These are phyloP conservation scores for Halteria grandinella DNA, from an alignment of 73 alveolate genomes.

Conservation along the genomic window DNA sequence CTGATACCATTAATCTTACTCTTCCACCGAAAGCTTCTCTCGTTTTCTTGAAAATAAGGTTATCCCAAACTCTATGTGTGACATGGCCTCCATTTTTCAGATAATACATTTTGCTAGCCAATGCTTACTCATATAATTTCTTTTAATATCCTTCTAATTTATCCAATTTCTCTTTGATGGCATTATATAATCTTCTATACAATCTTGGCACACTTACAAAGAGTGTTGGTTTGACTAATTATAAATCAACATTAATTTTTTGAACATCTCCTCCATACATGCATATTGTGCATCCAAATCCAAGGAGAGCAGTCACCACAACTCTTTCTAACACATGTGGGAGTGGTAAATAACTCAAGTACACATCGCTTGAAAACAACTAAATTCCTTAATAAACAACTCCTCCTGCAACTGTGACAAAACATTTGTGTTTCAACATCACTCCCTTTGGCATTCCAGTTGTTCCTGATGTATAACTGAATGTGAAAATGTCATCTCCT, in stretches of 20 bases:
- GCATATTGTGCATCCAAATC: slow-evolving; percentile 73
- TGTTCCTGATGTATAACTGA: slow-evolving; percentile 85
- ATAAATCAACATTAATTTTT: slow-evolving; percentile 84
- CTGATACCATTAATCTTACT: slow-evolving; percentile 85
- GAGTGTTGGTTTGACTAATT: slow-evolving; percentile 91
- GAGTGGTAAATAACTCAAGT: slow-evolving; percentile 86
- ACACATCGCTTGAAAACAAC: slow-evolving; percentile 69
- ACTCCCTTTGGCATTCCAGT: slow-evolving; percentile 86
- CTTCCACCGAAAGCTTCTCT: slow-evolving; percentile 88
- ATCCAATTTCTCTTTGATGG: slow-evolving; percentile 72
- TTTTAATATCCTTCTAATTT: slow-evolving; percentile 72
- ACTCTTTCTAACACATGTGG: slow-evolving; percentile 94
- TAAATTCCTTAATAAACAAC: neutral
- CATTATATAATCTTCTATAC: slow-evolving; percentile 87
- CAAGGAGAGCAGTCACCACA: slow-evolving; percentile 62
- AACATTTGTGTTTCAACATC: slow-evolving; percentile 72
- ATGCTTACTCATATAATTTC: slow-evolving; percentile 77
- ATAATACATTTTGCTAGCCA: slow-evolving; percentile 65
- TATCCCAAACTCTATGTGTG: slow-evolving; percentile 82
- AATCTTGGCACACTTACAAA: slow-evolving; percentile 98
- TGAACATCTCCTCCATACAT: slow-evolving; percentile 87
- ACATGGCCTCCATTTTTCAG: slow-evolving; percentile 58
- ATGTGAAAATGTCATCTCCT: slow-evolving; percentile 68
- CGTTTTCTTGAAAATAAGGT: slow-evolving; percentile 75
- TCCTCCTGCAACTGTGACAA: slow-evolving; percentile 53